These are phyloP conservation scores for Tylopilus intermedius DNA, from an alignment of 768 basidiomycete genomes.

Conservation along the genomic window DNA sequence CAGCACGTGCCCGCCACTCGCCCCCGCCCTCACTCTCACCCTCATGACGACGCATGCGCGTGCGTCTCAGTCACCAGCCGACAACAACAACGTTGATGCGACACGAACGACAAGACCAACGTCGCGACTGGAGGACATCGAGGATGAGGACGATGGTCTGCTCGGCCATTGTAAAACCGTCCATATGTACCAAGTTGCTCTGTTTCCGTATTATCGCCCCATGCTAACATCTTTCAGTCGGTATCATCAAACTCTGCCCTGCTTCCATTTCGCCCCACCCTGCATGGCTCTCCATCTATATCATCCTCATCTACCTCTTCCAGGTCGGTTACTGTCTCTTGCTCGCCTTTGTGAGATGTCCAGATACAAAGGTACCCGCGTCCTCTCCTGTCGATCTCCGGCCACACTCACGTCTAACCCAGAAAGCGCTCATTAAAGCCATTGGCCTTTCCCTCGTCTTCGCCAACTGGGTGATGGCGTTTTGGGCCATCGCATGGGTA, in stretches of 20 bases:
- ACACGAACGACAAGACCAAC: too few relatives aligned
- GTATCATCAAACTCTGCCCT: slow-evolving; percentile 50
- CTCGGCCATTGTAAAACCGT: slow-evolving; percentile 59
- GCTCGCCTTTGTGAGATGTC: slow-evolving; percentile 63
- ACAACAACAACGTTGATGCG: too few relatives aligned
- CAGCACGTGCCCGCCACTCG: background rate
- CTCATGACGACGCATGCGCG: too few relatives aligned
- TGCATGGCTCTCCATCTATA: slow-evolving; percentile 53
- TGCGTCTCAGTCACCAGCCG: too few relatives aligned
- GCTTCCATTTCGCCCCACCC: slow-evolving; percentile 70
- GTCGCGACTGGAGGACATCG: too few relatives aligned
- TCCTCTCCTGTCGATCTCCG: background rate
- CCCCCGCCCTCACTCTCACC: too few relatives aligned
- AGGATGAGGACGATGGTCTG: slow-evolving; percentile 33
- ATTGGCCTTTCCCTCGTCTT: slow-evolving; percentile 76
- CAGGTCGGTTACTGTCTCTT: slow-evolving; percentile 83
- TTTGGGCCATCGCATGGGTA: slow-evolving; percentile 79
- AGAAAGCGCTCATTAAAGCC: slow-evolving; percentile 68
- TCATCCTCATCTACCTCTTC: slow-evolving; percentile 53
- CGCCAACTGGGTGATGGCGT: slow-evolving; percentile 75
- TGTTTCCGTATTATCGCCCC: background rate
- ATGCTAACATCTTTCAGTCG: slow-evolving; percentile 31
- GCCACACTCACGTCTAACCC: background rate
- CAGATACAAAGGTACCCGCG: slow-evolving; percentile 67
- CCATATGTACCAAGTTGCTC: slow-evolving; percentile 39